Percentiles rank a stretch among this genome's conserved stretches.
These are phyloP conservation scores for Talaromyces adpressus DNA, from an alignment of 495 filamentous ascomycete genomes.

Conservation along the genomic window DNA sequence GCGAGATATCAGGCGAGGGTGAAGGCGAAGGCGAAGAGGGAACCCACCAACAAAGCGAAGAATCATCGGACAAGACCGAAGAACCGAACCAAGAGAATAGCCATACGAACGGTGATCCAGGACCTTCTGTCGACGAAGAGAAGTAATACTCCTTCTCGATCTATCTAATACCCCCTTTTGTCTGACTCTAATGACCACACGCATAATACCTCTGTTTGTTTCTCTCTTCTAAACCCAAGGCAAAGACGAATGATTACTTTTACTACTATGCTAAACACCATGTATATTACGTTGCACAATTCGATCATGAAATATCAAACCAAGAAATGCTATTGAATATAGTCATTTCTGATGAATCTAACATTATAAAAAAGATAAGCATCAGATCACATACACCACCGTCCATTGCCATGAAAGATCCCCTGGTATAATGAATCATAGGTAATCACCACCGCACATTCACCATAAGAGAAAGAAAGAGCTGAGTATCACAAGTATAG, in stretches of 20 bases:
- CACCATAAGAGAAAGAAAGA: neutral
- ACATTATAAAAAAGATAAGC: neutral
- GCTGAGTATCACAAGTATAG: neutral
- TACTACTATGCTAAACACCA: neutral
- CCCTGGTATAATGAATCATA: neutral
- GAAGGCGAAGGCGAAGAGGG: constrained; percentile 17
- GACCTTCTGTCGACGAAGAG: neutral
- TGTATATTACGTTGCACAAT: neutral
- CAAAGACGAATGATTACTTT: neutral
- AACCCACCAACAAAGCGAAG: neutral
- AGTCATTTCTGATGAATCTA: neutral
- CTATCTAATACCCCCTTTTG: neutral
- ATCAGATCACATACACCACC: neutral
- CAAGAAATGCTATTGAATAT: neutral
- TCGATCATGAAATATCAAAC: neutral
- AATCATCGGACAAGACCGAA: neutral
- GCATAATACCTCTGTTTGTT: neutral
- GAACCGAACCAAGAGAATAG: neutral
- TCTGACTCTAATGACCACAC: neutral
- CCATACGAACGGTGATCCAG: neutral
- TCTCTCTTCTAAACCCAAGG: neutral
- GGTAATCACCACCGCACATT: neutral
- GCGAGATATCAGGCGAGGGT: constrained; percentile 45
- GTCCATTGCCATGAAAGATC: neutral
- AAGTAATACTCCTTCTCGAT: neutral